A percentile compares a stretch with the other conserved stretches of the same genome.
These are phyloP conservation scores for Fusarium sp. DNA, from an alignment of 2,329 filamentous ascomycete genomes.

Conservation along the genomic window DNA sequence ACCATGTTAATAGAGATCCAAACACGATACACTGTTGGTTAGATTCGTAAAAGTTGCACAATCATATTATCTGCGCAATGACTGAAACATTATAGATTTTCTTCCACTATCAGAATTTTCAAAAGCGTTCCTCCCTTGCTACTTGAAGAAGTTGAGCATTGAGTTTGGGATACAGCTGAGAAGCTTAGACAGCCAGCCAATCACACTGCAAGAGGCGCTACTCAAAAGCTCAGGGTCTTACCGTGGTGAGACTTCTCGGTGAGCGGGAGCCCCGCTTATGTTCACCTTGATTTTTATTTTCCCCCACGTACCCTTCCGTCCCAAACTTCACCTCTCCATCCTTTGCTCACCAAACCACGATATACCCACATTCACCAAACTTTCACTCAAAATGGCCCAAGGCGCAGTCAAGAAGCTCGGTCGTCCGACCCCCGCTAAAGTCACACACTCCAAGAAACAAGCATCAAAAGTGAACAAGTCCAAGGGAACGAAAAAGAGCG, in stretches of 20 bases:
- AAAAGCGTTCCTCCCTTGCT: not conserved
- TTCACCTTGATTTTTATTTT: slow-evolving; percentile 40
- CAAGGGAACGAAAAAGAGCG: slow-evolving; percentile 57
- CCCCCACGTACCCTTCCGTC: slow-evolving; percentile 6
- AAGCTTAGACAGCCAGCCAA: not conserved
- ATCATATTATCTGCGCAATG: not conserved
- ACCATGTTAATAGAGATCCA: slow-evolving; percentile 25
- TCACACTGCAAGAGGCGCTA: not conserved
- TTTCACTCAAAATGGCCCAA: slow-evolving; percentile 61
- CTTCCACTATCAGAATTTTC: not conserved
- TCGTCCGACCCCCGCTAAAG: slow-evolving; percentile 54
- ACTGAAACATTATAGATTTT: not conserved
- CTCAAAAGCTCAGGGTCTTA: not conserved
- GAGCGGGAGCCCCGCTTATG: slow-evolving; percentile 14
- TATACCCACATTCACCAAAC: not conserved
- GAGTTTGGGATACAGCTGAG: not conserved
- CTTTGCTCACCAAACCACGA: not conserved
- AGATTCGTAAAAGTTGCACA: not conserved
- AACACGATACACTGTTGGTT: not conserved
- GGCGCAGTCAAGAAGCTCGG: slow-evolving; percentile 62
- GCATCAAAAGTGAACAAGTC: slow-evolving; percentile 62
- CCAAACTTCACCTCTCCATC: slow-evolving; percentile 50
- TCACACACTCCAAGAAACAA: slow-evolving; percentile 56
- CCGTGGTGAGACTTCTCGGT: slow-evolving; percentile 15
- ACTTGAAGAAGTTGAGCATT: not conserved